Base-by-base conservation (phyloP, 495 filamentous ascomycete genomes). In the Penicillium odoratum region DNA sequence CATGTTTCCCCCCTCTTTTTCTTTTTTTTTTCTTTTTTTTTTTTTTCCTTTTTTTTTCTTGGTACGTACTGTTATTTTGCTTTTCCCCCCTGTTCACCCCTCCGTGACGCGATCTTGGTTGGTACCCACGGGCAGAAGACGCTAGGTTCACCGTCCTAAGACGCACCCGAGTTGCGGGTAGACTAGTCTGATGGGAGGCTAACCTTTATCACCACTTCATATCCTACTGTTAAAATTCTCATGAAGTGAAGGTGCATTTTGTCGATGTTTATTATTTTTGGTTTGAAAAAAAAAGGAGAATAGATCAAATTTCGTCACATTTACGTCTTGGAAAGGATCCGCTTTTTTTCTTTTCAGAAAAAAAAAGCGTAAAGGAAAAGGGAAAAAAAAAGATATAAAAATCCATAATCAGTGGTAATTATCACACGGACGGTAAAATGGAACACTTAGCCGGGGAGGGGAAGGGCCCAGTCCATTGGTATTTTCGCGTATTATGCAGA, bases 111-210 rank as follows among this genome's bases (percentile, higher is more conserved):
- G 65, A 75, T 72, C 66, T 70, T 68, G 63, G 66, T 63, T 67
- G 57, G 66, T 74, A 64, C 64, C 68, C 71, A 74, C 71, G 70
- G 67, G 56, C 59, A 59, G 26, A 11, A 48, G 42, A 66, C 72
- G 74, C 74, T 77, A 74, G 72, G 72, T 75, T 77, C 70, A 73
- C 68, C 7, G 49, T 61, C 59, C 21, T 53, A 44, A 51, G 61
- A 48, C 28, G 46, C 46, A 64, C 71, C 66, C 68, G 63, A 66
- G 65, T 68, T 65, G 71, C 74, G 74, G 74, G 74, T 75, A 77
- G 74, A 74, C 74, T 74, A 77, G 71, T 65, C 62, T 65, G 62
- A 60, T 54, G 53, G 51, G 63, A 66, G 68, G 72, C 74, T 76
- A 68, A 63, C 49, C 64, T 67, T 67, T 59, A 58, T 53, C 46